Evolutionary conservation across 306 rosid species (phyloP).

Genomic region (Cucurbita moschata): DNA sequence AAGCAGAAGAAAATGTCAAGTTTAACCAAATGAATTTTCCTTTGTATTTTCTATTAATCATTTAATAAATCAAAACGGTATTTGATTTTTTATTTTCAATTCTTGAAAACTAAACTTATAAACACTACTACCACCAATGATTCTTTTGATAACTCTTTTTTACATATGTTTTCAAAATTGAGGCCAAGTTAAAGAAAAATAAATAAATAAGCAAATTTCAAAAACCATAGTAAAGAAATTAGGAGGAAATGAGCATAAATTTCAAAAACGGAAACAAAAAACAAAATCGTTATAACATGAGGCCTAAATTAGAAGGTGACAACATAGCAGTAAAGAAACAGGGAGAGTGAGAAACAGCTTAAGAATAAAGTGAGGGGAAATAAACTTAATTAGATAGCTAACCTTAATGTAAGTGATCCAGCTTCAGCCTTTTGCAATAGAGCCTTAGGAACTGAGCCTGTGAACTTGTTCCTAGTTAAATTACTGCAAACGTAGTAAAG

Average conservation of each 20-base stretch:
- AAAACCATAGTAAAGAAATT: neutral
- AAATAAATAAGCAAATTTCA: no score
- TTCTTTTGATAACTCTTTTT: neutral
- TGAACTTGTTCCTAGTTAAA: slow-evolving; percentile 10
- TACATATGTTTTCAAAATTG: no score
- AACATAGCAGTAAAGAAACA: neutral
- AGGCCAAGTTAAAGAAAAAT: no score
- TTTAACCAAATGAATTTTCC: neutral
- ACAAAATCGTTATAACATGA: no score
- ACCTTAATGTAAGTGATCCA: slow-evolving; percentile 3
- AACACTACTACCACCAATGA: no score
- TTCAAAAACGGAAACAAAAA: no score
- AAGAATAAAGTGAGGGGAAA: neutral
- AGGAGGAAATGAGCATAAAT: neutral
- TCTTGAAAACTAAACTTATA: neutral
- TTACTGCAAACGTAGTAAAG: neutral
- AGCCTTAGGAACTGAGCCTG: slow-evolving; percentile 11
- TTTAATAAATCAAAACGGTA: neutral
- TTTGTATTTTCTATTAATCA: neutral
- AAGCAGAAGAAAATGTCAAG: neutral
- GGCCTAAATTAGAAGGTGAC: neutral
- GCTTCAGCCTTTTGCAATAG: neutral
- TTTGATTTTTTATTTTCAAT: no score
- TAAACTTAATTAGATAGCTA: neutral
- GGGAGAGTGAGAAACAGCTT: neutral